These are phyloP conservation scores for Teunomyces barrocoloradensis DNA, from an alignment of 805 yeast species.

Conservation along the genomic window DNA sequence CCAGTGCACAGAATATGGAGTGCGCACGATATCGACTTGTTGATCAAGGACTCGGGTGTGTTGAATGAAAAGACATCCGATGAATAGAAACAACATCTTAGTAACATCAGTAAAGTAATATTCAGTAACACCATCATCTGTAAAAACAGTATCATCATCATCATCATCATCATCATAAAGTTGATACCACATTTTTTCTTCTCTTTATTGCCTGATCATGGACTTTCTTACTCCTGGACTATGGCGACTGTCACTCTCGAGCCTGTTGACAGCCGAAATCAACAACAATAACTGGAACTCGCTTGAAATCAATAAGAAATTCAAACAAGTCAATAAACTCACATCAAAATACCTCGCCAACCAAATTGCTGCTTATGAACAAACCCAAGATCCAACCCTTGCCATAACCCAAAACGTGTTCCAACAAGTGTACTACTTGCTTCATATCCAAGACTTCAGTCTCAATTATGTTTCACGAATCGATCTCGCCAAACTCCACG, in stretches of 20 bases:
- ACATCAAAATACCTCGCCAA: conserved; percentile 22
- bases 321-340: conserved; percentile 19
- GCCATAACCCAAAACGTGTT: conserved; percentile 15
- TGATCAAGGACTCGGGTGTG: conserved; percentile 72
- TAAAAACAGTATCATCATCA: no score
- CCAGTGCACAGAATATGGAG: conserved; percentile 73
- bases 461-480: conserved; percentile 7
- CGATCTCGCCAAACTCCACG: conserved; percentile 4
- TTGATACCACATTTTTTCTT: neutral
- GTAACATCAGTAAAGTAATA: no score
- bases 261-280: conserved; percentile 13
- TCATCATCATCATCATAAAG: no score
- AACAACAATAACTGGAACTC: conserved; percentile 33
- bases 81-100: neutral
- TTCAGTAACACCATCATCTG: no score
- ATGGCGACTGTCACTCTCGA: conserved; percentile 14
- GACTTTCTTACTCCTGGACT: conserved; percentile 20
- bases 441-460: conserved; percentile 19
- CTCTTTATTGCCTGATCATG: conserved; percentile 10
- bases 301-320: conserved; percentile 18
- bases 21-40: conserved; percentile 69
- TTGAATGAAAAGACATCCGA: conserved; percentile 31
- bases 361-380: conserved; percentile 10
- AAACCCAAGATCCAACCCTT: neutral
- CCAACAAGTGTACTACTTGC: conserved; percentile 20